Percentiles rank a stretch among this genome's conserved stretches.
These are phyloP conservation scores for Salix brachista DNA, from an alignment of 345 rosid genomes.

Conservation along the genomic window DNA sequence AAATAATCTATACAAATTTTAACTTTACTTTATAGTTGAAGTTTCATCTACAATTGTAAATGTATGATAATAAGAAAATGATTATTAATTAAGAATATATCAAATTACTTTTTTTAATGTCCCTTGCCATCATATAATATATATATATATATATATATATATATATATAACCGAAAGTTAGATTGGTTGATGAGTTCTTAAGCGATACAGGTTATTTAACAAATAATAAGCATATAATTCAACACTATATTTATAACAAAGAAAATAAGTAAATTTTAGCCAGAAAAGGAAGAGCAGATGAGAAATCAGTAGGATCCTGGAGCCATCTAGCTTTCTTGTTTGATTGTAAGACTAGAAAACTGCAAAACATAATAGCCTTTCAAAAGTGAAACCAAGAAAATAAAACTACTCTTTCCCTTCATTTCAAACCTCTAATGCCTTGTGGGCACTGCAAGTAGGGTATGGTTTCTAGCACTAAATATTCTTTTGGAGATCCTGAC, in stretches of 20 bases:
- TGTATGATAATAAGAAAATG: too few relatives aligned
- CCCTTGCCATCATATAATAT: too few relatives aligned
- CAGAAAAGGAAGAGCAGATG: conserved; percentile 1
- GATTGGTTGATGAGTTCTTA: neutral
- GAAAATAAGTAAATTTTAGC: neutral
- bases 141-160: too few relatives aligned
- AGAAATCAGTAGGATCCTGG: conserved; percentile 14
- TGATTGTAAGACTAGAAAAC: conserved; percentile 13
- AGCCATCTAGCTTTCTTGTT: conserved; percentile 11
- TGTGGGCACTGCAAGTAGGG: neutral
- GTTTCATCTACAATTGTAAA: too few relatives aligned
- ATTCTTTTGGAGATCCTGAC: conserved; percentile 11
- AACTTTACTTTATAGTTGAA: too few relatives aligned
- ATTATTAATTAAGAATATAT: too few relatives aligned
- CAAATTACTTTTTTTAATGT: too few relatives aligned
- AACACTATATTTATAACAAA: neutral
- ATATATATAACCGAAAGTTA: too few relatives aligned
- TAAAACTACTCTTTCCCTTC: neutral
- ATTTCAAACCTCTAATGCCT: conserved; percentile 11
- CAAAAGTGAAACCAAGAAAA: neutral
- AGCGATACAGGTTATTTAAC: too few relatives aligned
- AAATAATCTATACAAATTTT: too few relatives aligned
- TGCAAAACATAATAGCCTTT: neutral
- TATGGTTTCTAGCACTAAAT: neutral
- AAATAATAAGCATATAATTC: too few relatives aligned